phyloP scores from a whole-genome alignment of 2,329 filamentous ascomycete species.

The Beauveria bassiana region DNA sequence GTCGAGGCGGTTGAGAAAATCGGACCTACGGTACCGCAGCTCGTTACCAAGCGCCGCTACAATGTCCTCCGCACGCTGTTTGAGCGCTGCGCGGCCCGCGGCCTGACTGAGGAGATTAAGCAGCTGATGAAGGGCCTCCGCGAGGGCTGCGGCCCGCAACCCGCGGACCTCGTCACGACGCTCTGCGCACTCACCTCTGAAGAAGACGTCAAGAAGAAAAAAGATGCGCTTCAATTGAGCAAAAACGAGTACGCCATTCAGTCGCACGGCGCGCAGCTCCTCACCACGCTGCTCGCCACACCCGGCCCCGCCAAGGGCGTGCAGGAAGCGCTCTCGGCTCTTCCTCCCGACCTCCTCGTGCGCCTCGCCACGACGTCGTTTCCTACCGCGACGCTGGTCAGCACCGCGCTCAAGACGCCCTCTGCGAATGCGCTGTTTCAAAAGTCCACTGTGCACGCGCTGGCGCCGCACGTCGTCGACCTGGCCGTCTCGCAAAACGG shows the following conservation, averaged over 20 bases:
- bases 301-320: conserved; percentile 65
- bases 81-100: conserved; percentile 69
- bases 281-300: conserved; percentile 69
- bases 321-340: conserved; percentile 60
- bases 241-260: conserved; percentile 51
- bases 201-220: conserved; percentile 25
- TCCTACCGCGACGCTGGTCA: conserved; percentile 41
- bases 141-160: conserved; percentile 39
- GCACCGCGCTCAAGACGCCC: conserved; percentile 40
- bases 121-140: conserved; percentile 40
- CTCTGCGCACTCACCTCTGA: conserved; percentile 39
- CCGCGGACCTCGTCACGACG: conserved; percentile 39
- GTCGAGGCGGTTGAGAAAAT: conserved; percentile 64
- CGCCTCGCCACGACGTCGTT: conserved; percentile 53
- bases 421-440: conserved; percentile 46
- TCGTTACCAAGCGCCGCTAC: conserved; percentile 69
- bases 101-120: conserved; percentile 44
- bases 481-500: conserved; percentile 44
- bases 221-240: conserved; percentile 29
- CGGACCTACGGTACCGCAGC: conserved; percentile 60
- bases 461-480: conserved; percentile 36
- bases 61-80: conserved; percentile 75
- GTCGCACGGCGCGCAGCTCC: conserved; percentile 72
- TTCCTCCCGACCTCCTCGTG: conserved; percentile 48
- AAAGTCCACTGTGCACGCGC: conserved; percentile 42